Evolutionary conservation across 2,329 filamentous ascomycete genomes (phyloP), one percentile per base, ranked within the genome.

Genomic region (Fusarium mundagurra): DNA sequence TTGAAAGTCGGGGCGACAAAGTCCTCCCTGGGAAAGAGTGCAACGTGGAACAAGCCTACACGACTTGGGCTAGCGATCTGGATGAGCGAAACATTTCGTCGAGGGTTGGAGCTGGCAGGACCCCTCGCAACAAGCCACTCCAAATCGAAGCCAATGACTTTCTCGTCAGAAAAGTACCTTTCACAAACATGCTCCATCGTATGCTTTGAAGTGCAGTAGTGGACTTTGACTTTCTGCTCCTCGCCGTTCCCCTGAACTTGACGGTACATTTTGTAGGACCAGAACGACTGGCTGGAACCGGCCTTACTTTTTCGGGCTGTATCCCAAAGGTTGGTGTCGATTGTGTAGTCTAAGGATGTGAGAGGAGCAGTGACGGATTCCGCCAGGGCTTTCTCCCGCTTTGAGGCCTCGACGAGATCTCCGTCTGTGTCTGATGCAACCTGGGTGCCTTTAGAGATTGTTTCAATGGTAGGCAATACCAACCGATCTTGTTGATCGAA

Each of bases 131-230:
- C 73, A 60, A 90, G 87, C 95, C 96, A 98, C 84, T 98, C 96
- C 71, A 98, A 87, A 78, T 98, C 95, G 70, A 98, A 94, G 0
- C 95, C 95, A n/a, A 98, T 81, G 5, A 97, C 83, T 44, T 89
- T 86, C 77, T 96, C 90, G 33, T 88, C 75, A 44, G 91, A 79
- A 75, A 98, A 98, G 65, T 92, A 87, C 65, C 88, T 82, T 67
- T 89, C 82, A 67, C 90, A 86, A 13, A 93, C 88, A 11, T 85
- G 83, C 80, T 98, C 94, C 24, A 93, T 92, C 6, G 89, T 89
- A 41, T 90, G 85, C 50, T 87, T 88, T 64, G 86, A 92, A 55
- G 85, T 90, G 85, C 94, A 97, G 81, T 98, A 98, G 79, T 96
- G 91, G 2, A 97, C 90, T 64, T 87, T 88, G 51, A 94, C 89